A percentile compares a stretch with the other conserved stretches of the same genome.
phyloP scores from a whole-genome alignment of 2,329 filamentous ascomycete species.

The Camillea tinctor region DNA sequence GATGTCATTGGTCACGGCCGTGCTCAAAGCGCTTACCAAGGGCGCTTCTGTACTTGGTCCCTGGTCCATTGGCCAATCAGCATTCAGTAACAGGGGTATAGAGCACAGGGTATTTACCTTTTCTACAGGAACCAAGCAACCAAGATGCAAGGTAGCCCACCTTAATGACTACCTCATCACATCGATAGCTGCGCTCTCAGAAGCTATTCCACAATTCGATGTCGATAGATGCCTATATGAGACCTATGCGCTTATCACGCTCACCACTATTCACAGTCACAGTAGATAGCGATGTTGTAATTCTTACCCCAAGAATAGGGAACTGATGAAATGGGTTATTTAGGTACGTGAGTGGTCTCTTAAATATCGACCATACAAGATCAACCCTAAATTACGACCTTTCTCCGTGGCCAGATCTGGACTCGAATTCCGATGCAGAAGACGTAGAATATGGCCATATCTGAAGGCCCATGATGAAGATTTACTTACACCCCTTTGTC shows the following conservation, averaged over 20 bases:
- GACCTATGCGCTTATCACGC: neutral
- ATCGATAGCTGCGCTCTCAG: neutral
- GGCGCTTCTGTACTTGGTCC: constrained; percentile 17
- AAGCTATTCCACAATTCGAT: neutral
- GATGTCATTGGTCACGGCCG: constrained; percentile 21
- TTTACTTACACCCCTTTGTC: neutral
- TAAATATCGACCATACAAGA: neutral
- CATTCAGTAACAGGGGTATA: neutral
- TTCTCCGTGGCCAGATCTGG: neutral
- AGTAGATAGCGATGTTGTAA: neutral
- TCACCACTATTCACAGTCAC: neutral
- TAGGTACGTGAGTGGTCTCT: neutral
- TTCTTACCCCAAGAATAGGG: too few relatives aligned
- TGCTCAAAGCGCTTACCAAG: constrained; percentile 26
- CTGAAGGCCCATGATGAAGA: neutral
- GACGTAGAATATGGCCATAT: neutral
- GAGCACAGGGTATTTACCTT: neutral
- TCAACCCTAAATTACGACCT: neutral
- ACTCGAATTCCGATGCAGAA: neutral
- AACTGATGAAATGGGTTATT: neutral
- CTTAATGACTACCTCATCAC: neutral
- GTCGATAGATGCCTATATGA: neutral
- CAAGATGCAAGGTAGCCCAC: neutral
- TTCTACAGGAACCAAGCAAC: neutral
- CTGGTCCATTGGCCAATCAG: constrained; percentile 15